Percentiles rank a stretch among this genome's conserved stretches.
These are phyloP conservation scores for Nicotiana benthamiana DNA, from an alignment of 257 asterid species.

Conservation along the genomic window DNA sequence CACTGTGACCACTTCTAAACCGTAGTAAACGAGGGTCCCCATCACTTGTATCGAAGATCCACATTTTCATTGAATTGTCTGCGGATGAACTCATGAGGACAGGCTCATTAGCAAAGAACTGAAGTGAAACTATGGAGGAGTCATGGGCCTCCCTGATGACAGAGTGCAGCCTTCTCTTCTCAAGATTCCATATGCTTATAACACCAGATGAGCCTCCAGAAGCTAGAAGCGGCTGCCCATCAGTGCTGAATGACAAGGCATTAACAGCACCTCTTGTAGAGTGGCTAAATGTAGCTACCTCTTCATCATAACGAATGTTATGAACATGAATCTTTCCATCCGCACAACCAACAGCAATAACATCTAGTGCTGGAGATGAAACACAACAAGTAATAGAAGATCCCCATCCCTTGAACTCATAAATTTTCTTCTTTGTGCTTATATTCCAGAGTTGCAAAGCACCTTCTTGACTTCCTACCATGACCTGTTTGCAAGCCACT, in stretches of 20 bases:
- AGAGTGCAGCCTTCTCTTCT: slow-evolving; percentile 71
- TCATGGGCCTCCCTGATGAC: slow-evolving; percentile 83
- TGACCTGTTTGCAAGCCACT: slow-evolving; percentile 39
- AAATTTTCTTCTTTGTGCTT: slow-evolving; percentile 71
- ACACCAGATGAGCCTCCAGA: slow-evolving; percentile 94
- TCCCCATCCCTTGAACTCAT: slow-evolving; percentile 75
- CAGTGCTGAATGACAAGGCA: slow-evolving; percentile 82
- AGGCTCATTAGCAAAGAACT: slow-evolving; percentile 79
- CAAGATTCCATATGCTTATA: slow-evolving; percentile 89
- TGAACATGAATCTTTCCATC: slow-evolving; percentile 88
- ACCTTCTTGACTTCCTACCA: slow-evolving; percentile 82
- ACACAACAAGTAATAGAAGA: slow-evolving; percentile 70
- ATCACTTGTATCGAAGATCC: slow-evolving; percentile 85
- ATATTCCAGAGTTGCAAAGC: slow-evolving; percentile 81
- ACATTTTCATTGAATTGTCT: slow-evolving; percentile 85
- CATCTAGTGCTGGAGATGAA: slow-evolving; percentile 88
- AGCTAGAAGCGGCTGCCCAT: slow-evolving; percentile 89
- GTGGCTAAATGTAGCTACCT: slow-evolving; percentile 62
- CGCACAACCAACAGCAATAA: slow-evolving; percentile 77
- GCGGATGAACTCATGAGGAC: slow-evolving; percentile 81
- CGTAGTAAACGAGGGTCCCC: slow-evolving; percentile 81
- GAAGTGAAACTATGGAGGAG: slow-evolving; percentile 66
- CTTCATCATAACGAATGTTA: slow-evolving; percentile 73
- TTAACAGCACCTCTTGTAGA: slow-evolving; percentile 80
- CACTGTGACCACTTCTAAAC: slow-evolving; percentile 92